Percentiles rank a stretch among this genome's conserved stretches.
These are phyloP conservation scores for Colletotrichum viniferum DNA, from an alignment of 2,329 filamentous ascomycete genomes.

Conservation along the genomic window DNA sequence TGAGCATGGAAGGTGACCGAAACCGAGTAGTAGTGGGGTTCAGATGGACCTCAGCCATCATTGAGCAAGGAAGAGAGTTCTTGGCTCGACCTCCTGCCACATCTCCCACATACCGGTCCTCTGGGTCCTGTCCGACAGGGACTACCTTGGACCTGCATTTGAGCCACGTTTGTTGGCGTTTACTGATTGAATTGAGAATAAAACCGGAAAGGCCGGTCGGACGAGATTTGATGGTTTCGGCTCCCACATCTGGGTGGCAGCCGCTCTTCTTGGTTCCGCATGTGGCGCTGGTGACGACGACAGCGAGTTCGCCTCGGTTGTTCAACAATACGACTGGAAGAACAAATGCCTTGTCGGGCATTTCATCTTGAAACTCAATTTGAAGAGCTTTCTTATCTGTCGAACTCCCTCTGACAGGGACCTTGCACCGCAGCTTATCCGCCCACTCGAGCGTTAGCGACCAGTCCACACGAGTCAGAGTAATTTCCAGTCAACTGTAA, in stretches of 20 bases:
- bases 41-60: not conserved
- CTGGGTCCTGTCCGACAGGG: not conserved
- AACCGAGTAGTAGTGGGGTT: not conserved
- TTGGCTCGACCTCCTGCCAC: not conserved
- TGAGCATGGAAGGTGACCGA: not conserved
- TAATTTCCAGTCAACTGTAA: not conserved
- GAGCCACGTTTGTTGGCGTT: not conserved
- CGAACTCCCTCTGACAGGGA: not conserved
- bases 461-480: not conserved
- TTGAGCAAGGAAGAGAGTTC: not conserved
- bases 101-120: not conserved
- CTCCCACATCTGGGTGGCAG: not conserved
- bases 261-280: not conserved
- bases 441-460: fast-evolving
- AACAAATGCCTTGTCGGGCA: not conserved
- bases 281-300: not conserved
- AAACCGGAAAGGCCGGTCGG: not conserved
- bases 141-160: not conserved
- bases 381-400: not conserved
- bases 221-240: not conserved
- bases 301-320: not conserved
- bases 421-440: fast-evolving
- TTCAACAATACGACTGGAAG: not conserved
- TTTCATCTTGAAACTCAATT: not conserved
- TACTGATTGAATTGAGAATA: not conserved